A percentile compares a stretch with the other conserved stretches of the same genome.
Evolutionary conservation across 2,329 filamentous ascomycete species (phyloP).

Genomic region (Colletotrichum sp.): DNA sequence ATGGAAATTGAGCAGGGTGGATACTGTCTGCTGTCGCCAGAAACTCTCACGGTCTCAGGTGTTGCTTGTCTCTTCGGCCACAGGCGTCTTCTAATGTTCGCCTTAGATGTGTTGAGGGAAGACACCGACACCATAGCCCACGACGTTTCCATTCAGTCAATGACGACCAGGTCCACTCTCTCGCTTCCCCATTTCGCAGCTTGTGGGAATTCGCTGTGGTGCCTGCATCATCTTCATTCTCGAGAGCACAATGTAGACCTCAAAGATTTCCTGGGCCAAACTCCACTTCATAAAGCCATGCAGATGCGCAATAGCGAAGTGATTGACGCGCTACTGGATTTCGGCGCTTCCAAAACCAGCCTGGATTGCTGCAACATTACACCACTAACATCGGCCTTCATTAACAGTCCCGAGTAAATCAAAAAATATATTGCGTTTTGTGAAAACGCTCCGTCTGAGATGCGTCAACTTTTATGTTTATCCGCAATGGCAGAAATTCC

Average conservation of each 20-base stretch:
- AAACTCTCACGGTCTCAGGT: fast-evolving
- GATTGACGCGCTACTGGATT: too few species aligned
- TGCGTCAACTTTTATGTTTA: too few species aligned
- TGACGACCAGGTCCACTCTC: fast-evolving
- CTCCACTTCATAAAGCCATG: neutral
- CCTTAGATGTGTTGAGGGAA: neutral
- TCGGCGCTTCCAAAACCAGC: too few species aligned
- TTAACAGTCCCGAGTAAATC: fast-evolving
- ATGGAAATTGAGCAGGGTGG: too few species aligned
- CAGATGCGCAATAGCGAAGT: too few species aligned
- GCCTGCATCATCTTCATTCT: neutral
- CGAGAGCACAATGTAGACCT: neutral
- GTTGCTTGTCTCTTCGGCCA: neutral
- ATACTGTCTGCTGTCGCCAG: neutral
- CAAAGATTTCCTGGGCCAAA: fast-evolving
- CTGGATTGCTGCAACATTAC: fast-evolving
- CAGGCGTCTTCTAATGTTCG: neutral
- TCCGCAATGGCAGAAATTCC: too few species aligned
- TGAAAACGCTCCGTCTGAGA: too few species aligned
- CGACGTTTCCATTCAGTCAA: too few species aligned
- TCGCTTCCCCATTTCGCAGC: neutral
- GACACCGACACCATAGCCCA: too few species aligned
- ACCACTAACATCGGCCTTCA: too few species aligned
- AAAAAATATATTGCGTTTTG: too few species aligned
- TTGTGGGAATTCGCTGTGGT: neutral